Base-by-base conservation (phyloP, 2,329 filamentous ascomycete species). In the Aspergillus novoparasiticus region DNA sequence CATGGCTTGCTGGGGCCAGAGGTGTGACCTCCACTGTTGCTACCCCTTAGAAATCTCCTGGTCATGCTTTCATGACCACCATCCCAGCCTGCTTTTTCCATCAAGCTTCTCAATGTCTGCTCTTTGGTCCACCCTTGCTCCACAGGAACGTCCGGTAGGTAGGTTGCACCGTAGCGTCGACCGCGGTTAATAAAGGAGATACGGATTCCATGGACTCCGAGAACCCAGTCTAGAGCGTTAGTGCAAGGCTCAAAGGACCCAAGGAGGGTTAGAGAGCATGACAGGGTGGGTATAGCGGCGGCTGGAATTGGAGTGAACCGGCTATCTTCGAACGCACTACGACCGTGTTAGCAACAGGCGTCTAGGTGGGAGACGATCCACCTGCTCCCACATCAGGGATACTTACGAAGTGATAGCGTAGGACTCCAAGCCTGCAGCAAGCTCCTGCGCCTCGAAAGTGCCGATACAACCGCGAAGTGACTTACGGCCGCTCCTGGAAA, bases 91-190 rank as follows among this genome's bases (percentile, higher is more conserved):
- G 94, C 94, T 84, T 99, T 99, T 64, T 92, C 86, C 90, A 97
- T 95, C 74, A 98, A 80, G 78, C 92, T 96, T 59, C 93, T 85
- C 3, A 99, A 78, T 0, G 94, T 92, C 83, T 98, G 92, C 75
- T 98, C 94, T 78, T 95, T 94, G 12, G 86, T 92, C 95, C 95
- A 99, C 19, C 92, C 94, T 76, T 98, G 95, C 82, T 99, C 95
- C 1, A 86, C 82, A 11, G 94, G 91, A 6, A 99, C 93, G 75
- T 97, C 92, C 0, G 95, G 95, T 16, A 99, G 85, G 73, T 98
- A 99, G 0, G 95, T 97, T 0, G 93, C 87, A 19, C 93, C 92
- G 74, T 92, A 93, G 54, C 90, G 87, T 57, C 88, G 85, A 19
- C 88, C 88, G 68, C 88, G 85, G 69, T 92, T 84, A n/a, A 84